phyloP scores from a whole-genome alignment of 1,284 basidiomycete genomes.

The Bondarzewia mesenterica region DNA sequence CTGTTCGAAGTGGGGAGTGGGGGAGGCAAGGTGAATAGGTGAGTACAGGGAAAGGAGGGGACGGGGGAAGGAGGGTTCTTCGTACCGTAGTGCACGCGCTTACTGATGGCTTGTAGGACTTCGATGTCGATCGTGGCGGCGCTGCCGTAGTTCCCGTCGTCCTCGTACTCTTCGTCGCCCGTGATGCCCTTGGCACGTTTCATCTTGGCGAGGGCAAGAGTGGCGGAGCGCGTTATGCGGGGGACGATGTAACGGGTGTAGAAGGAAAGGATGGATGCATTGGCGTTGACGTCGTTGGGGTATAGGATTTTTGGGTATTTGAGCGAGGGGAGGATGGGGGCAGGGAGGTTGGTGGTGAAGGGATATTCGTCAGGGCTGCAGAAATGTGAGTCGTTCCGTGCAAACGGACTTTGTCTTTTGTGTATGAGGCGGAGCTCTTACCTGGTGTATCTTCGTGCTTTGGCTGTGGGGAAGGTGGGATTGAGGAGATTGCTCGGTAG shows the following conservation, averaged over 20 bases:
- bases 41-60: background rate
- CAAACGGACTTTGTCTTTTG: too few relatives aligned
- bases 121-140: conserved; percentile 93
- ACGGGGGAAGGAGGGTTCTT: conserved; percentile 8
- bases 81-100: conserved; percentile 95
- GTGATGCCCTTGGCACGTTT: conserved; percentile 61
- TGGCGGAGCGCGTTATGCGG: conserved; percentile 68
- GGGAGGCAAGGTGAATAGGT: background rate
- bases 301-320: conserved; percentile 74
- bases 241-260: conserved; percentile 81
- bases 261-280: conserved; percentile 82
- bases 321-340: conserved; percentile 75
- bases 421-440: too few relatives aligned
- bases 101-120: conserved; percentile 87
- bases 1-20: conserved; percentile 32
- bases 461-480: conserved; percentile 45
- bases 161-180: conserved; percentile 63
- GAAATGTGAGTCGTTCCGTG: conserved; percentile 1
- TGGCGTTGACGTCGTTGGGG: conserved; percentile 84
- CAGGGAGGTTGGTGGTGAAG: conserved; percentile 81
- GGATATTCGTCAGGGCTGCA: conserved; percentile 94
- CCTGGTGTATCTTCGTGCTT: conserved; percentile 90
- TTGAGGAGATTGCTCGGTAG: background rate
- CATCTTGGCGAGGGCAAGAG: conserved; percentile 46
- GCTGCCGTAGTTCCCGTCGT: conserved; percentile 97